Evolutionary conservation across 2,329 filamentous ascomycete genomes (phyloP).

Genomic region (Colletotrichum camelliae): DNA sequence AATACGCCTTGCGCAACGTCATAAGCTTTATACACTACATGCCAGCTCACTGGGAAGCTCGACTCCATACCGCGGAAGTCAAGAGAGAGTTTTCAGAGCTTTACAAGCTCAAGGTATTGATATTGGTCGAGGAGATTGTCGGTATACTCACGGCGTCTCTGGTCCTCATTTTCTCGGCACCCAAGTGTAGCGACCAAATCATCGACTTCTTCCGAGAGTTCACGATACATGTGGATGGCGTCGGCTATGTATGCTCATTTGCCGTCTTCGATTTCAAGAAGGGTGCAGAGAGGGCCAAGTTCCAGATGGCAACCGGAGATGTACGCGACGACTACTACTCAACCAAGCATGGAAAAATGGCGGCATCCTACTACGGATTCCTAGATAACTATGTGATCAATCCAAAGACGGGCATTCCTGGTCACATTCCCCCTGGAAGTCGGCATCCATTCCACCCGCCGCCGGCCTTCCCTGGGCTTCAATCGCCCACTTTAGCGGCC

Average conservation of each 20-base stretch:
- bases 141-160: conserved; percentile 93
- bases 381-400: conserved; percentile 88
- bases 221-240: conserved; percentile 93
- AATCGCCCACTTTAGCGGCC: conserved; percentile 62
- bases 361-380: conserved; percentile 95
- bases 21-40: conserved; percentile 93
- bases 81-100: conserved; percentile 88
- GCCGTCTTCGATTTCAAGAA: conserved; percentile 97
- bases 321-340: conserved; percentile 91
- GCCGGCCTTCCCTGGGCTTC: conserved; percentile 74
- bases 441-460: conserved; percentile 74
- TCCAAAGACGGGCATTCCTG: conserved; percentile 69
- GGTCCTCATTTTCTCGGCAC: conserved; percentile 84
- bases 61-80: conserved; percentile 93
- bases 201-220: conserved; percentile 99
- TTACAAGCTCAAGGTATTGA: conserved; percentile 90
- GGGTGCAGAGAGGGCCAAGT: conserved; percentile 57
- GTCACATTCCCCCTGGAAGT: conserved; percentile 60
- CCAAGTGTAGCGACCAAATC: conserved; percentile 88
- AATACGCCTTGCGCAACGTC: conserved; percentile 86
- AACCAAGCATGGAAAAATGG: conserved; percentile 97
- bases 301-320: conserved; percentile 52
- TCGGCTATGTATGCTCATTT: conserved; percentile 96
- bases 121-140: conserved; percentile 90
- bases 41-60: conserved; percentile 85